Conservation (phyloP, 495 filamentous ascomycete species). For the Tuber magnatum region DNA sequence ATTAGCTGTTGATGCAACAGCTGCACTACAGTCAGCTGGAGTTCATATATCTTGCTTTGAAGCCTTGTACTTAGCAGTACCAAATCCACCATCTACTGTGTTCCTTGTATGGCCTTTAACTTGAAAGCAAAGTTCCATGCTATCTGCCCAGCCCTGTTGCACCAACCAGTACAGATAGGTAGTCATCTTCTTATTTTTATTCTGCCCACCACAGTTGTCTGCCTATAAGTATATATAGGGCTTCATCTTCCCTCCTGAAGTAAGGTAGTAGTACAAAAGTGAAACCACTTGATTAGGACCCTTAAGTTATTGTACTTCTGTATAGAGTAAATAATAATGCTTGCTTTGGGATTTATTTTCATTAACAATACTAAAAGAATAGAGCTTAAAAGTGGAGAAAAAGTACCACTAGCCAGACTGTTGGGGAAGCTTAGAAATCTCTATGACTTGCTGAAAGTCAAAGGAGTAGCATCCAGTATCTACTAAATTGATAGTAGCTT, state of each 20-base stretch:
- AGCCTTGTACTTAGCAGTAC: neutral
- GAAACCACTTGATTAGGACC: neutral
- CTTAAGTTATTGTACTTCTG: neutral
- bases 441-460: too few relatives aligned
- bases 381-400: too few relatives aligned
- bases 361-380: neutral
- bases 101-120: too few relatives aligned
- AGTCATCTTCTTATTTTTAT: neutral
- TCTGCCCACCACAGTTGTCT: neutral
- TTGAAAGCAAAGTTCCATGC: too few relatives aligned
- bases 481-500: too few relatives aligned
- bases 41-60: too few relatives aligned
- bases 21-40: neutral
- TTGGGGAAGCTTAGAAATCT: too few relatives aligned
- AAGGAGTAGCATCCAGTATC: too few relatives aligned
- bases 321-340: neutral
- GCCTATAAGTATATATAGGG: neutral
- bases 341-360: neutral
- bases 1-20: neutral
- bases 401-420: too few relatives aligned
- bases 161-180: neutral
- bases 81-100: too few relatives aligned
- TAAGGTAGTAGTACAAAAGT: neutral
- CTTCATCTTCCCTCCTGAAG: neutral
- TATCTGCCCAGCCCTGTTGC: too few relatives aligned